Conservation (phyloP, 2,329 filamentous ascomycete species). For the Cladorrhinum sp. region DNA sequence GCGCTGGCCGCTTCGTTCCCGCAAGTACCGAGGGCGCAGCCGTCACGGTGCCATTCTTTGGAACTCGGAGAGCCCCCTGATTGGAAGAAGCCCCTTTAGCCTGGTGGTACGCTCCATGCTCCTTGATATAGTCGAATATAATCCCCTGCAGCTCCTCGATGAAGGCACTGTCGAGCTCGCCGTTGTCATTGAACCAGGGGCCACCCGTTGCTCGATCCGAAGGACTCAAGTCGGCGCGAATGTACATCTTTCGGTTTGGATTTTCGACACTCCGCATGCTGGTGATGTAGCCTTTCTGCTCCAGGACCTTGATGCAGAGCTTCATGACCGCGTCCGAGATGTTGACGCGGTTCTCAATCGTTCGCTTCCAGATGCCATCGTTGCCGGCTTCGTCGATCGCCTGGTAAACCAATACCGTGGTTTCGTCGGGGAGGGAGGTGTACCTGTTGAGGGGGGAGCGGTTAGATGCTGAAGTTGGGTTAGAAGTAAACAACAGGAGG, state of each 20-base stretch:
- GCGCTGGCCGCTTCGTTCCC: constrained; percentile 46
- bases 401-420: constrained; percentile 80
- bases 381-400: constrained; percentile 82
- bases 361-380: constrained; percentile 88
- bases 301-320: constrained; percentile 78
- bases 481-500: constrained; percentile 12
- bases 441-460: constrained; percentile 43
- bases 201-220: constrained; percentile 90
- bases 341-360: constrained; percentile 74
- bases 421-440: constrained; percentile 61
- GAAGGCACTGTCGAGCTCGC: constrained; percentile 83
- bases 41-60: constrained; percentile 57
- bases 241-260: constrained; percentile 92
- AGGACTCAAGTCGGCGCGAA: constrained; percentile 79
- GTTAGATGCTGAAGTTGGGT: not conserved
- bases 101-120: constrained; percentile 65
- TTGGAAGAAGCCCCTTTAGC: not conserved
- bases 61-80: constrained; percentile 29
- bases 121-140: constrained; percentile 70
- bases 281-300: constrained; percentile 77
- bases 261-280: constrained; percentile 89
- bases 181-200: constrained; percentile 83
- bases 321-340: constrained; percentile 82
- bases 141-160: constrained; percentile 73
- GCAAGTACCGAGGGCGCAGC: constrained; percentile 38